Percentiles rank a stretch among this genome's conserved stretches.
phyloP scores from a whole-genome alignment of 345 rosid species.

The Raphanus sativus region DNA sequence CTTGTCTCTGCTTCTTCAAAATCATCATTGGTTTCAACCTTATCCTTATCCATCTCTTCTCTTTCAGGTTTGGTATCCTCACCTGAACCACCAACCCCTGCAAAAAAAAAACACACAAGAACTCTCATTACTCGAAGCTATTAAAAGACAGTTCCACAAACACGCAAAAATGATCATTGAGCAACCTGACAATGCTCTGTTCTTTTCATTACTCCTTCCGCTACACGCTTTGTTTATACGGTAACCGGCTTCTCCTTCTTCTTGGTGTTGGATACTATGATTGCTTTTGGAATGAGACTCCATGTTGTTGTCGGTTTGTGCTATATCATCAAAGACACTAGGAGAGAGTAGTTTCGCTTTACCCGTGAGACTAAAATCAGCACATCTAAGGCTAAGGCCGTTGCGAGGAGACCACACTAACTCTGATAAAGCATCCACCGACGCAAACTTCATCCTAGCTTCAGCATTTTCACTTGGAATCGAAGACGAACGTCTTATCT shows the following conservation, averaged over 20 bases:
- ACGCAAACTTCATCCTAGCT: slow-evolving; percentile 47
- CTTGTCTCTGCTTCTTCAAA: not conserved
- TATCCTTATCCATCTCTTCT: not conserved
- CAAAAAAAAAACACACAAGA: slow-evolving; percentile 13
- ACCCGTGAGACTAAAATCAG: slow-evolving; percentile 56
- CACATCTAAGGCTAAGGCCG: slow-evolving; percentile 73
- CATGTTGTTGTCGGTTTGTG: slow-evolving; percentile 32
- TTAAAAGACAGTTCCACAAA: not conserved
- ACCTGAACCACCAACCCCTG: slow-evolving; percentile 33
- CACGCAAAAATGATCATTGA: not conserved
- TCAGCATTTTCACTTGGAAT: slow-evolving; percentile 71
- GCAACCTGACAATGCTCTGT: slow-evolving; percentile 33
- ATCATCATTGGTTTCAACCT: not conserved
- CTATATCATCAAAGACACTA: slow-evolving; percentile 44
- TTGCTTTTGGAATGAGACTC: slow-evolving; percentile 17
- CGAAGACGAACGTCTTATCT: slow-evolving; percentile 18
- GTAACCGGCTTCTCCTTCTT: not conserved
- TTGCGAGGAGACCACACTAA: slow-evolving; percentile 89
- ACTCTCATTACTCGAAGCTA: not conserved
- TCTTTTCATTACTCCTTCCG: slow-evolving; percentile 9
- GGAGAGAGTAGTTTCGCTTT: slow-evolving; percentile 44
- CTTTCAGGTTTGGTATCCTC: slow-evolving; percentile 29
- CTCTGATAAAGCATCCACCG: slow-evolving; percentile 66
- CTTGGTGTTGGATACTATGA: slow-evolving; percentile 14
- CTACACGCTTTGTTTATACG: slow-evolving; percentile 9